Evolutionary conservation across 306 rosid species (phyloP).

Genomic region (Pterocarpus macrocarpus): DNA sequence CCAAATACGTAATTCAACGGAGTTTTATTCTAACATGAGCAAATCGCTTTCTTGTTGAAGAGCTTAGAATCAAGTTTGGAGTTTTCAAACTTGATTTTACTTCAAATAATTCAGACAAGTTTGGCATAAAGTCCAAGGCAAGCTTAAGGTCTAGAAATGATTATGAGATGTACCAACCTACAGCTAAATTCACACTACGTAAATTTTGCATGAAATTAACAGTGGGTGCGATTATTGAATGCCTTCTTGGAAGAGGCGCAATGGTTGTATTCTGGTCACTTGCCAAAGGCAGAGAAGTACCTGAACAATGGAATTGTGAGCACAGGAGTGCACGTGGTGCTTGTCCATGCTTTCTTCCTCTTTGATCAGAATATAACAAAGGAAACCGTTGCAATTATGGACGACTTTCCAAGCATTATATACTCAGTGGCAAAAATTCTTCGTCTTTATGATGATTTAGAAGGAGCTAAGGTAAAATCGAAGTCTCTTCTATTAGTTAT

Average conservation of each 20-base stretch:
- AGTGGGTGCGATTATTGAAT: conserved; percentile 64
- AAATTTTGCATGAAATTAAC: conserved; percentile 27
- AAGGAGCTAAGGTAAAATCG: conserved; percentile 43
- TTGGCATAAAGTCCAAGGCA: no score
- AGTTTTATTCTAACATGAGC: no score
- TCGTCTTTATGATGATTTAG: conserved; percentile 56
- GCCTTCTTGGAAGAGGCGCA: conserved; percentile 57
- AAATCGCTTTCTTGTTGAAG: no score
- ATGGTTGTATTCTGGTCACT: conserved; percentile 51
- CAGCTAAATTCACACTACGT: neutral
- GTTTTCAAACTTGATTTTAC: no score
- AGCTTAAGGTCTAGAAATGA: no score
- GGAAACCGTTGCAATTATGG: conserved; percentile 41
- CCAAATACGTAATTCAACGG: no score
- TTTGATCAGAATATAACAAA: conserved; percentile 48
- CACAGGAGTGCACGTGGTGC: conserved; percentile 62
- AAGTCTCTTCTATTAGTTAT: neutral
- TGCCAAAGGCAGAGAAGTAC: conserved; percentile 56
- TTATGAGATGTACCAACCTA: no score
- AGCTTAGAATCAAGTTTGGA: no score
- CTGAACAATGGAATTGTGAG: conserved; percentile 58
- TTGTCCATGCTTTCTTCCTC: conserved; percentile 57
- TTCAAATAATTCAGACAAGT: no score
- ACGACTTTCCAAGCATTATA: conserved; percentile 38
- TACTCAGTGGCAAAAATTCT: conserved; percentile 51